Conservation (phyloP, 2,329 filamentous ascomycete species). For the Neofusicoccum umdonicola region DNA sequence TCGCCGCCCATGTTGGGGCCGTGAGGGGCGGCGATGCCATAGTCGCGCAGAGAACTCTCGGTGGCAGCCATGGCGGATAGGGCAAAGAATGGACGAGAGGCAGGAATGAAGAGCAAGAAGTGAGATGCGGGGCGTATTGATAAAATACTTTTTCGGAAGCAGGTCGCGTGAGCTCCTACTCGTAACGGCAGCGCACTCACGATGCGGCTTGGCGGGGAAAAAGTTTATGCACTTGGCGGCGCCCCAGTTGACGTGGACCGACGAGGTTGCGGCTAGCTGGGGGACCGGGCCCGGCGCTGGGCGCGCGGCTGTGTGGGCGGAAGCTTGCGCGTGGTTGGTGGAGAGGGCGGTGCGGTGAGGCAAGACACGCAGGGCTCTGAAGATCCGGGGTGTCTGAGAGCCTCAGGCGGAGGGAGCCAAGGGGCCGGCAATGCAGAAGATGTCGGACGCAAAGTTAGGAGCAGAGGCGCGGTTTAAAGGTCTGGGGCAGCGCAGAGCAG, state of each 20-base stretch:
- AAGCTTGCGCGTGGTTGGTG: not conserved
- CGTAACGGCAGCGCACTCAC: not conserved
- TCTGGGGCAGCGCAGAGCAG: not conserved
- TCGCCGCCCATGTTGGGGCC: slow-evolving; percentile 46
- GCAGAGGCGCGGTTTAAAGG: slow-evolving; percentile 2
- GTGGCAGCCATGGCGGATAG: not conserved
- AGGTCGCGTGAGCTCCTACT: slow-evolving; percentile 13
- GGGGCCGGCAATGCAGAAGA: not conserved
- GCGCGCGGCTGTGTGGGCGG: not conserved
- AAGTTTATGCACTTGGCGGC: not conserved
- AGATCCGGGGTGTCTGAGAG: not conserved
- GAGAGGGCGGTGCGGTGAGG: not conserved
- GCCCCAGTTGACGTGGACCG: slow-evolving; percentile 4
- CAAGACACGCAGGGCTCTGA: not conserved
- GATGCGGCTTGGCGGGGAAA: slow-evolving; percentile 4
- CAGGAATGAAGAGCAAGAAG: not conserved
- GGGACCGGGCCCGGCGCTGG: not conserved
- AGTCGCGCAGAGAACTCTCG: slow-evolving; percentile 43
- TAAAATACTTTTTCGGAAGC: not conserved
- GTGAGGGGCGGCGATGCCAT: slow-evolving; percentile 48
- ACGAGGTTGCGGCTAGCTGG: not conserved
- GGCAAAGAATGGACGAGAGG: not conserved
- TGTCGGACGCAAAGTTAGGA: not conserved
- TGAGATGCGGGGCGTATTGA: not conserved
- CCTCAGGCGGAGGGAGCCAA: not conserved